These are phyloP conservation scores for Sabuloglossum arenarium DNA, from an alignment of 495 filamentous ascomycete genomes.

Conservation along the genomic window DNA sequence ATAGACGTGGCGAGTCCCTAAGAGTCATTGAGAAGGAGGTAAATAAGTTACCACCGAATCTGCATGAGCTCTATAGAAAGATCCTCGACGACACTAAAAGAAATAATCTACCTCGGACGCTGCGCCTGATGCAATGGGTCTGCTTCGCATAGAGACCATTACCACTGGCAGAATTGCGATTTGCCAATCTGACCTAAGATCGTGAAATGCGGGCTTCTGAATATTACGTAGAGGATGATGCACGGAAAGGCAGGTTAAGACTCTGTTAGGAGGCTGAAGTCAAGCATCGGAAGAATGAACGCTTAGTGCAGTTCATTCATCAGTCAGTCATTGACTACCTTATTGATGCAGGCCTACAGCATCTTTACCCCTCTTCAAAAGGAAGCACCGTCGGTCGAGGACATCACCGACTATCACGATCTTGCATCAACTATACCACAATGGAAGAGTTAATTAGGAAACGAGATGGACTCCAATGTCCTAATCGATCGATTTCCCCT, in stretches of 20 bases:
- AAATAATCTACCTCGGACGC: not conserved
- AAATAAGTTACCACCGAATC: not conserved
- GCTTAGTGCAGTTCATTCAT: not conserved
- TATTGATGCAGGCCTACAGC: not conserved
- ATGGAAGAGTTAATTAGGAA: not conserved
- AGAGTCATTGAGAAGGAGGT: not conserved
- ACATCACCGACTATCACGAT: not conserved
- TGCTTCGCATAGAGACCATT: not conserved
- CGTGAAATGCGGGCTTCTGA: constrained; percentile 5
- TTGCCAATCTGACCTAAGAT: no score
- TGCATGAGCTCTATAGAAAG: not conserved
- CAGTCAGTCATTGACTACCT: not conserved
- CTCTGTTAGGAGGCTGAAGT: not conserved
- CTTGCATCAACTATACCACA: not conserved
- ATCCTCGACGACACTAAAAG: not conserved
- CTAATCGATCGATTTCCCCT: not conserved
- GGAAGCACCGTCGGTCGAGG: not conserved
- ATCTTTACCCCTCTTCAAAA: not conserved
- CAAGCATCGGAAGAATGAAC: not conserved
- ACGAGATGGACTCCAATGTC: not conserved
- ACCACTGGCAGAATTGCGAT: not conserved
- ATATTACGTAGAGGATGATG: not conserved
- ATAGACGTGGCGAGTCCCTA: not conserved
- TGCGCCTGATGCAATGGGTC: not conserved
- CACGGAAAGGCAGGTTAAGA: not conserved